phyloP scores from a whole-genome alignment of 225 moss, liverwort and hornwort genomes.

The Antitrichia curtipendula region DNA sequence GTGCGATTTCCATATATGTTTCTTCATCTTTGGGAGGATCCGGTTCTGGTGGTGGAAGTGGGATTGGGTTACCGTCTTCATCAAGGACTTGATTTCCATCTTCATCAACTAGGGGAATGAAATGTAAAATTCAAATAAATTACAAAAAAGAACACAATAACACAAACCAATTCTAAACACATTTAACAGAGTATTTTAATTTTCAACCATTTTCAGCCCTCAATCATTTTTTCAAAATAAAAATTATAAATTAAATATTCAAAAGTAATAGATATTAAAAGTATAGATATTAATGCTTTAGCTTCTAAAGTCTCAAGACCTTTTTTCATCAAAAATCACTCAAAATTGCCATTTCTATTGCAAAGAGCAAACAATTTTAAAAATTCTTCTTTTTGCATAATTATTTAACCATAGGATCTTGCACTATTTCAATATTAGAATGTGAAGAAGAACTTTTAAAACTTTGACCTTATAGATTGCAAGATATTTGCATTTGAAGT shows the following conservation, averaged over 20 bases:
- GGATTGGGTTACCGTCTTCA: constrained; percentile 10
- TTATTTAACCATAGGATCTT: neutral
- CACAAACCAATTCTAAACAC: neutral
- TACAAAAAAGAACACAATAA: neutral
- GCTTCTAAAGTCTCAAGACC: fast-evolving
- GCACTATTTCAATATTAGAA: fast-evolving
- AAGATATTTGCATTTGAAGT: neutral
- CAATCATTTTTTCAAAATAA: neutral
- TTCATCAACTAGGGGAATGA: neutral
- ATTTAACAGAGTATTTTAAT: neutral
- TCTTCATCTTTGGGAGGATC: constrained; percentile 19
- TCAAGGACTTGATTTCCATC: constrained; percentile 5
- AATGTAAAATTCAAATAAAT: neutral
- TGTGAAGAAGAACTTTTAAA: fast-evolving
- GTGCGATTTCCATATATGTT: constrained; percentile 29
- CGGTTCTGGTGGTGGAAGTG: neutral
- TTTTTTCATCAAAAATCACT: neutral
- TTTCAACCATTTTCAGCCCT: no score
- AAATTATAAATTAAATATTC: no score
- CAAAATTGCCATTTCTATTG: fast-evolving
- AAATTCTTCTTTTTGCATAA: no score
- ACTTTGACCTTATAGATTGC: neutral
- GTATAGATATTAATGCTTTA: no score
- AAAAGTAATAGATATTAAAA: no score
- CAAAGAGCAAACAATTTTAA: neutral